A percentile compares a stretch with the other conserved stretches of the same genome.
Conservation (phyloP, 441 rosid genomes). For the Lagerstroemia fauriei region DNA sequence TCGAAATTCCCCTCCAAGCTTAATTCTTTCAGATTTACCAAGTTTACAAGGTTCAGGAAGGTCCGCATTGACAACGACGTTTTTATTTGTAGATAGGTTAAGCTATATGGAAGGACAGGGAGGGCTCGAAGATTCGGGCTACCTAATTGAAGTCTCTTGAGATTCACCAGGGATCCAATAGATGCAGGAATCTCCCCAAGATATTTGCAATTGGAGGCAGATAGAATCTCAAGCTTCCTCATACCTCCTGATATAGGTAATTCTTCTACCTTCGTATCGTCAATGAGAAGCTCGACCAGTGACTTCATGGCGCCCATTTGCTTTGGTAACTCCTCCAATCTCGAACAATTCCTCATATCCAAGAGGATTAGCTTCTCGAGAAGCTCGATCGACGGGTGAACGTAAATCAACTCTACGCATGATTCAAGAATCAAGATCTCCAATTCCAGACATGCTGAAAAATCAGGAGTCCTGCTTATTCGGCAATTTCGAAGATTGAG, state of each 20-base stretch:
- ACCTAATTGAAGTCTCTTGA: not conserved
- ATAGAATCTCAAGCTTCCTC: conserved; percentile 16
- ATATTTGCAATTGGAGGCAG: not conserved
- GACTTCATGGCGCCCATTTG: not conserved
- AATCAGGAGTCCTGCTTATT: not conserved
- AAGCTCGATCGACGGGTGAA: conserved; percentile 7
- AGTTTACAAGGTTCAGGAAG: not conserved
- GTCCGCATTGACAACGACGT: not conserved
- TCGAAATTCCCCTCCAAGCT: not conserved
- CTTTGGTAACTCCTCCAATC: not conserved
- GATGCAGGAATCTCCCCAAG: not conserved
- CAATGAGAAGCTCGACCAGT: conserved; percentile 1
- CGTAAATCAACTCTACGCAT: not conserved
- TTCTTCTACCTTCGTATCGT: not conserved
- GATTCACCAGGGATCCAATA: conserved; percentile 1
- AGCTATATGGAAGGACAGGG: not conserved
- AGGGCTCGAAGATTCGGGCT: not conserved
- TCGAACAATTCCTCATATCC: not conserved
- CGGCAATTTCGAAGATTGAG: not conserved
- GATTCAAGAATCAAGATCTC: not conserved
- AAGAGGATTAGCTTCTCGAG: conserved; percentile 9
- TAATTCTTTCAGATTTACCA: not conserved
- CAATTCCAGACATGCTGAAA: not conserved
- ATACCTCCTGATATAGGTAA: not conserved
- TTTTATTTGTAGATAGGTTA: not conserved